Conservation (phyloP, 2,329 filamentous ascomycete genomes). For the Chaetomium globosum region DNA sequence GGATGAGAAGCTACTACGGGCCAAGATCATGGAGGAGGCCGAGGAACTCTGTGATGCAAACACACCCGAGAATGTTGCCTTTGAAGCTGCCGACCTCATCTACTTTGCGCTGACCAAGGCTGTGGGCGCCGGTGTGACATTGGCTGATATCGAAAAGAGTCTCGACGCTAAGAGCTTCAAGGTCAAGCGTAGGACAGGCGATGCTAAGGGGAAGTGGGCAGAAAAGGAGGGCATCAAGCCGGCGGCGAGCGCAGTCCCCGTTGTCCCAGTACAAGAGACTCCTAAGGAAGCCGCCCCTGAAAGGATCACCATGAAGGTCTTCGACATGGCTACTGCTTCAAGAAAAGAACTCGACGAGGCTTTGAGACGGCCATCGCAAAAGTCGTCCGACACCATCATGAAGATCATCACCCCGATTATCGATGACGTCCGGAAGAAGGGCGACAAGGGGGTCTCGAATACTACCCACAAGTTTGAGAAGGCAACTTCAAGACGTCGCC, state of each 20-base stretch:
- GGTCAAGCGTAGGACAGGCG: conserved; percentile 87
- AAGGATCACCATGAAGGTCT: conserved; percentile 80
- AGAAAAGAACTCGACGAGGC: conserved; percentile 69
- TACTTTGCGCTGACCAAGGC: conserved; percentile 96
- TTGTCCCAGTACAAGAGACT: conserved; percentile 48
- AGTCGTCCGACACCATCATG: conserved; percentile 91
- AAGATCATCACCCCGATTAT: conserved; percentile 90
- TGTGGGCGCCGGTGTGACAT: conserved; percentile 76
- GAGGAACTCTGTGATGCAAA: conserved; percentile 90
- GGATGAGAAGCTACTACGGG: conserved; percentile 82
- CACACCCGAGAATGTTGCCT: conserved; percentile 80
- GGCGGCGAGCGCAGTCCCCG: conserved; percentile 42
- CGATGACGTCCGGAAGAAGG: conserved; percentile 77
- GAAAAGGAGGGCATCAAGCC: conserved; percentile 73
- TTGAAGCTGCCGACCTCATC: conserved; percentile 91
- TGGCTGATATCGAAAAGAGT: conserved; percentile 89
- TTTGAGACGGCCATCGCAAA: conserved; percentile 87
- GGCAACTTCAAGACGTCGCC: conserved; percentile 83
- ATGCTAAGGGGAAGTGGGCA: conserved; percentile 92
- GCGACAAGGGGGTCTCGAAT: conserved; percentile 88
- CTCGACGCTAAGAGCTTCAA: conserved; percentile 94
- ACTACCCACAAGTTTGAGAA: conserved; percentile 99
- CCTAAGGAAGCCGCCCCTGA: conserved; percentile 41
- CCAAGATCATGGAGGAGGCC: conserved; percentile 98
- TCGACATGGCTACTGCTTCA: conserved; percentile 67